Base-by-base conservation (phyloP, 2,329 filamentous ascomycete genomes). In the Fusarium incarnatum region DNA sequence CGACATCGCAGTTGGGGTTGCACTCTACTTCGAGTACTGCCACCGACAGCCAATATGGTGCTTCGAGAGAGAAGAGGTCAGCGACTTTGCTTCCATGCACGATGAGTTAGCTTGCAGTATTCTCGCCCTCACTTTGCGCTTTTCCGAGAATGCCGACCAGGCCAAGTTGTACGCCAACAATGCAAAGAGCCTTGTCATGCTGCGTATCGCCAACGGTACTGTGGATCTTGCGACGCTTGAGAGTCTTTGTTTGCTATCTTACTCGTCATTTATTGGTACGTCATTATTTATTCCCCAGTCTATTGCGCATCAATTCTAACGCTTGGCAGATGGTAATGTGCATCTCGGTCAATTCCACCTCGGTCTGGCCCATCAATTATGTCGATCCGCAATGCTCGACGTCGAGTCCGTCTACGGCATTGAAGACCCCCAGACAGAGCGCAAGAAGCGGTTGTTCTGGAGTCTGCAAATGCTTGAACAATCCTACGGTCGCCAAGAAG, bases 371-470 rank as follows among this genome's bases (percentile, higher is more conserved):
- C 80, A 83, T 40, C 84, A 86, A 65, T 81, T 86, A 11, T 86
- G 84, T 65, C 82, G 83, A 11, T 83, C 84, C 0, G 84, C 84
- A 10, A 83, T 82, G 81, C 72, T 86, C 1, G 84, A 86, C 57
- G 70, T 83, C 0, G 79, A 82, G 46, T 78, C 80, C 0, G 74
- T 77, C 0, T 85, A 85, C 47, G 70, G 70, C 1, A 54, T 73
- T 5, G 77, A 81, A 10, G 80, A 81, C 40, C 74, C 78, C 1
- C 70, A 68, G 3, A 68, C 75, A 0, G 82, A 86, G 55, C 80
- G 84, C 12, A 86, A 86, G 71, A 85, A 82, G 69, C 74, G 83
- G 5, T 75, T 86, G 0, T 86, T 86, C 32, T 86, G 84, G 84
- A 86, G 83, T 56, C 76, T 86, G 0, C 83, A 86, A 54, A 72